Conservation (phyloP, 2,329 filamentous ascomycete species). For the Knufia fluminis region DNA sequence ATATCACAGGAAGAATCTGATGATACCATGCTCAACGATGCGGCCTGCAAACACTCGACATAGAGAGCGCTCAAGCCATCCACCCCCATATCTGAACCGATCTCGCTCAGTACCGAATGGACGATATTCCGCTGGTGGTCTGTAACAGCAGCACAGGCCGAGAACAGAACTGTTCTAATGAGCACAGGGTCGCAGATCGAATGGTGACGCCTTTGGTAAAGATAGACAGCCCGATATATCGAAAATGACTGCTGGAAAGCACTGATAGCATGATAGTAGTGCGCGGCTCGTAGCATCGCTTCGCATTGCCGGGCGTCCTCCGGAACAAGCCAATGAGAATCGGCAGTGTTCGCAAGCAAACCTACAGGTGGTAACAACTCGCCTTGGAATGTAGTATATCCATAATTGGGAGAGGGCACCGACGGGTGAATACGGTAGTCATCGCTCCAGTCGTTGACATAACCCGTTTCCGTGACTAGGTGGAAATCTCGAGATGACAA, state of each 20-base stretch:
- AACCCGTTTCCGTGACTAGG: background rate
- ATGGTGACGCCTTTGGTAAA: background rate
- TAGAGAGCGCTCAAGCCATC: background rate
- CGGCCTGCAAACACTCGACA: conserved; percentile 4
- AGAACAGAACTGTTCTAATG: conserved; percentile 1
- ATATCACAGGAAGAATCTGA: conserved; percentile 7
- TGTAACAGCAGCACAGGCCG: conserved; percentile 2
- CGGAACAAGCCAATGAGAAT: conserved; percentile 7
- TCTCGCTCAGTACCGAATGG: conserved; percentile 5
- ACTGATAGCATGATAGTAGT: conserved; percentile 1
- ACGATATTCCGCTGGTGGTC: conserved; percentile 8
- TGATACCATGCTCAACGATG: conserved; percentile 5
- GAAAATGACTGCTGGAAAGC: conserved; percentile 7
- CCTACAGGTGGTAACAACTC: conserved; percentile 1
- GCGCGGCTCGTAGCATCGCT: conserved; percentile 3
- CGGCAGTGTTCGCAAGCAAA: conserved; percentile 1
- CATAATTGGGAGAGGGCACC: background rate
- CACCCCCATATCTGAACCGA: background rate
- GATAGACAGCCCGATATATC: conserved; percentile 5
- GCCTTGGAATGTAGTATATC: background rate
- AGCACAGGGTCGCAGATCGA: conserved; percentile 3
- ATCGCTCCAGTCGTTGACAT: conserved; percentile 3
- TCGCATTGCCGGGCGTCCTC: conserved; percentile 2
- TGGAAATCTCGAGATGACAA: conserved; percentile 1
- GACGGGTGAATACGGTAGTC: conserved; percentile 3